phyloP scores from a whole-genome alignment of 176 grass and related monocot genomes.

The Oryza meridionalis region DNA sequence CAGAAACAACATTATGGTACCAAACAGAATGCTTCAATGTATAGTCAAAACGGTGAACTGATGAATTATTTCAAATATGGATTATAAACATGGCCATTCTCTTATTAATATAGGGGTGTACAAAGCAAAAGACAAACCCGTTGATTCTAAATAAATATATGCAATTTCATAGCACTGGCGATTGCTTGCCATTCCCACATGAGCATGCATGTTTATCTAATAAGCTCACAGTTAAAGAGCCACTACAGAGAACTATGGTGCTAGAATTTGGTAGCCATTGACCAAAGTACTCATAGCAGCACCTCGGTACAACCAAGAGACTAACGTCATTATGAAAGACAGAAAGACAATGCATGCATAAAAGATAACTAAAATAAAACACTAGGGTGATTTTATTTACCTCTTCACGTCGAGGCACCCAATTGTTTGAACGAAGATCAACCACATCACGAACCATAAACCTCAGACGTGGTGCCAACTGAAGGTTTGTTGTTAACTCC shows the following conservation, averaged over 20 bases:
- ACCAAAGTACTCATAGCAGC: constrained; percentile 13
- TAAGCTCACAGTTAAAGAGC: constrained; percentile 9
- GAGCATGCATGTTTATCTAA: constrained; percentile 6
- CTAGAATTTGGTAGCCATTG: constrained; percentile 1
- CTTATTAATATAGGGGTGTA: neutral
- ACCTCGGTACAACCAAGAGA: neutral
- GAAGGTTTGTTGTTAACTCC: constrained; percentile 63
- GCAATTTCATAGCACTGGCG: neutral
- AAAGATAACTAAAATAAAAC: neutral
- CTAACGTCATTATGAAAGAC: neutral
- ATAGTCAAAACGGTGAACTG: neutral
- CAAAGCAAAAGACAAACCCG: neutral
- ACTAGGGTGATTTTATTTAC: constrained; percentile 47
- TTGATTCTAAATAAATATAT: constrained; percentile 12
- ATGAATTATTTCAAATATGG: neutral
- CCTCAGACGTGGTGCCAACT: constrained; percentile 65
- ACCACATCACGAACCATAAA: constrained; percentile 85
- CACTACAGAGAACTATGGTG: neutral
- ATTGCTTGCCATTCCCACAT: neutral
- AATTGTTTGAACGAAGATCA: constrained; percentile 77
- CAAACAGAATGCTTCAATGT: neutral
- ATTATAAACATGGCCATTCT: constrained; percentile 2
- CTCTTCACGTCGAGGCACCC: constrained; percentile 93
- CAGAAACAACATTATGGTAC: neutral
- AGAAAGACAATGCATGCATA: neutral